Evolutionary conservation across 2,329 filamentous ascomycete species (phyloP), one percentile per base, ranked within the genome.

Genomic region (Aspergillus ochraceus): DNA sequence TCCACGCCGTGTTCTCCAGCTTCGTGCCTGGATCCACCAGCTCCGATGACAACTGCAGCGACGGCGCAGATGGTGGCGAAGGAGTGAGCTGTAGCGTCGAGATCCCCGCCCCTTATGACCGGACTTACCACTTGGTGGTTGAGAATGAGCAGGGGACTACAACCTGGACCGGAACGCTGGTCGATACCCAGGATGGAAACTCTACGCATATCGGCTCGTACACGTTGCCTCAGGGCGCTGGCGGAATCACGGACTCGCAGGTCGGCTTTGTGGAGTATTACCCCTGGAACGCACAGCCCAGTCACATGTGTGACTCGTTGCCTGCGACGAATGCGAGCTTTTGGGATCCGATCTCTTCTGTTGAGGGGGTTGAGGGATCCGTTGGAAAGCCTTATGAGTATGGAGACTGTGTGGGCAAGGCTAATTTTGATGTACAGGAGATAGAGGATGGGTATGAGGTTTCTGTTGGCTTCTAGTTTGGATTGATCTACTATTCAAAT

Each of bases 1-100:
- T 74, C 39, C 71, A 71, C 64, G 71, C 64, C 30, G 71, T 68
- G 19, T 72, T 74, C 63, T 74, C 70, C 39, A 73, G 70, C 61
- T 75, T 74, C 60, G 54, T 67, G 4, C 53, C 51, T 0, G 70
- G 70, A 2, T 66, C 69, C 6, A 71, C 64, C 14, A 62, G 55
- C 19, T 50, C 30, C 8, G 68, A 72, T 47, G 39, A 42, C 0
- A 68, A 73, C 58, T 73, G 70, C 64, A 55, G 45, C 39, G 55
- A 67, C 9, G 71, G 70, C 6, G 71, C 71, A 0, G 71, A 73
- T 22, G 70, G 71, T 2, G 70, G 70, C 2, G 45, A 65, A 0
- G 70, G 70, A 4, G 67, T 71, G 6, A 71, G 66, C 54, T 72
- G 70, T 45, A 52, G 60, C 3, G 60, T 71, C 6, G 67, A 72